Percentiles rank a stretch among this genome's conserved stretches.
phyloP scores from a whole-genome alignment of 139 green algal species.

The Coelastrella sp. region DNA sequence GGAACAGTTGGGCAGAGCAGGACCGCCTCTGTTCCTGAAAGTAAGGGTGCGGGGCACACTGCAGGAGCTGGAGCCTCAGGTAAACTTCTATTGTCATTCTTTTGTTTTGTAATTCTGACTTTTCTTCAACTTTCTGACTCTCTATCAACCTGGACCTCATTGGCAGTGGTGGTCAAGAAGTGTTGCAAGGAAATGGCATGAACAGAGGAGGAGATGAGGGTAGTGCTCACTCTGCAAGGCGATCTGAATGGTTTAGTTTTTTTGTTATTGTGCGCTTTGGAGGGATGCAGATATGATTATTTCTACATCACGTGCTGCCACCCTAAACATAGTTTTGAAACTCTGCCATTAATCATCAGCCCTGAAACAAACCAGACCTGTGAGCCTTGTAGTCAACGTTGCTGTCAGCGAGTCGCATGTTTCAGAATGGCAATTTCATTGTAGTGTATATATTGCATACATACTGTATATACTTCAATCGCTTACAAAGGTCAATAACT shows the following conservation, averaged over 20 bases:
- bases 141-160: not conserved
- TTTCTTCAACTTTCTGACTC: not conserved
- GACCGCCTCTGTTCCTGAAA: constrained; percentile 31
- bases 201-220: no score
- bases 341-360: no score
- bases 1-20: constrained; percentile 18
- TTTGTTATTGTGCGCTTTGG: not conserved
- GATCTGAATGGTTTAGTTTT: not conserved
- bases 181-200: not conserved
- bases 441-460: not conserved
- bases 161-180: not conserved
- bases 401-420: no score
- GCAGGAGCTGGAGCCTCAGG: constrained; percentile 11
- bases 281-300: no score
- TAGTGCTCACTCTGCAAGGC: not conserved
- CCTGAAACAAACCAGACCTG: no score
- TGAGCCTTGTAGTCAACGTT: no score
- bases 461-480: no score
- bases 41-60: not conserved
- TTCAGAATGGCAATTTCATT: not conserved
- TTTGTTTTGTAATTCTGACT: not conserved
- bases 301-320: no score
- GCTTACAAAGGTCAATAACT: not conserved
- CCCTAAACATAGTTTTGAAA: no score
- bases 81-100: not conserved